Conservation (phyloP, 768 basidiomycete genomes). For the Serendipita sp. region DNA sequence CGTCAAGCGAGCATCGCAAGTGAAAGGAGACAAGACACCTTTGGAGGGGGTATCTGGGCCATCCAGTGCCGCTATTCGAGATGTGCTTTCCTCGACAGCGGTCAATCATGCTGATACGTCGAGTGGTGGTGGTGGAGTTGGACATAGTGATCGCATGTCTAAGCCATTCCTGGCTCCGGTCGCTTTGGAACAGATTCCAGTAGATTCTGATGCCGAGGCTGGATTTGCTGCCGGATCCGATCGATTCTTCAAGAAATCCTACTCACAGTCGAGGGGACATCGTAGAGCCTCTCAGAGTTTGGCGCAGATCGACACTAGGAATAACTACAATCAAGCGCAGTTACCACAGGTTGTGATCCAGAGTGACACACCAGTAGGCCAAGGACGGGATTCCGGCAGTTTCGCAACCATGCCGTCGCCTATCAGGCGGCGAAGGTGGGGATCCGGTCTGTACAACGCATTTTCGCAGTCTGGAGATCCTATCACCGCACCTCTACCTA, state of each 20-base stretch:
- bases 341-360: not conserved
- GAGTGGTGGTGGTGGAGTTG: conserved; percentile 14
- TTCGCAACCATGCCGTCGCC: not conserved
- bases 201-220: conserved; percentile 67
- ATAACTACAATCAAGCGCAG: not conserved
- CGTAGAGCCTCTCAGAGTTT: not conserved
- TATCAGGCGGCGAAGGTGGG: not conserved
- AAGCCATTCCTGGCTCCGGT: conserved; percentile 34
- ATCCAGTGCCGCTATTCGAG: conserved; percentile 11
- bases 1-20: conserved; percentile 38
- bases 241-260: conserved; percentile 39
- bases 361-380: not conserved
- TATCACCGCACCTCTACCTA: not conserved
- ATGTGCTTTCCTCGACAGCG: conserved; percentile 3
- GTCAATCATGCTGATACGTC: conserved; percentile 10
- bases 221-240: conserved; percentile 45
- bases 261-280: conserved; percentile 10
- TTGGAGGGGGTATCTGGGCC: not conserved
- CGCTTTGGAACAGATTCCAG: conserved; percentile 22
- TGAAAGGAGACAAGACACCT: conserved; percentile 19
- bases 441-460: not conserved
- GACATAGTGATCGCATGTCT: conserved; percentile 13
- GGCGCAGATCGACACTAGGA: not conserved
- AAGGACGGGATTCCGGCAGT: not conserved
- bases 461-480: not conserved